phyloP scores from a whole-genome alignment of 441 rosid species.

The Metrosideros polymorpha region DNA sequence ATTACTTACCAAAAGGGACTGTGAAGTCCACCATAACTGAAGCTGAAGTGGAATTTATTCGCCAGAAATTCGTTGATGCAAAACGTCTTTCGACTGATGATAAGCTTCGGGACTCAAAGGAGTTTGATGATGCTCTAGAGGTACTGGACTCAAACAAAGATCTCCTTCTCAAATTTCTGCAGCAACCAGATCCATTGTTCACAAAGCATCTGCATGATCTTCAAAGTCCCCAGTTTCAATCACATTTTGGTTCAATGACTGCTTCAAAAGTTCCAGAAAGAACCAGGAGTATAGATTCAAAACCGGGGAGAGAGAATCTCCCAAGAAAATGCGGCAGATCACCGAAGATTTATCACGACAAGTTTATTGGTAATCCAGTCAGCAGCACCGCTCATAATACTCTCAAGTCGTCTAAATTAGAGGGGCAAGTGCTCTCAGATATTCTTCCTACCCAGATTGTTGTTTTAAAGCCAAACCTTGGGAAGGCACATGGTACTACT shows the following conservation, averaged over 20 bases:
- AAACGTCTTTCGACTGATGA: conserved; percentile 66
- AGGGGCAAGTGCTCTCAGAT: conserved; percentile 27
- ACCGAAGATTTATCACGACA: conserved; percentile 20
- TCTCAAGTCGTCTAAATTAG: conserved; percentile 23
- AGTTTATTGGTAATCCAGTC: conserved; percentile 17
- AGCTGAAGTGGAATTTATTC: conserved; percentile 61
- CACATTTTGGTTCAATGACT: conserved; percentile 30
- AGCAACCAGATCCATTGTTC: conserved; percentile 80
- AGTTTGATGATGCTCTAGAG: conserved; percentile 70
- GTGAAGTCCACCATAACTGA: conserved; percentile 31
- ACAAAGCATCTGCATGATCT: conserved; percentile 77
- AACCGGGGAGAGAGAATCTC: conserved; percentile 25
- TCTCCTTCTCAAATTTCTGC: conserved; percentile 67
- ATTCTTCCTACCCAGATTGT: conserved; percentile 67
- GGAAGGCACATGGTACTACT: conserved; percentile 33
- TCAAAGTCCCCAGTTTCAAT: conserved; percentile 27
- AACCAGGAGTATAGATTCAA: conserved; percentile 15
- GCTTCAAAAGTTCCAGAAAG: conserved; percentile 21
- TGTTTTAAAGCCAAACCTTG: conserved; percentile 81
- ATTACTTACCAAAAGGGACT: conserved; percentile 19
- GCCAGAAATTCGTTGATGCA: conserved; percentile 65
- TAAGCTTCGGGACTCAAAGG: conserved; percentile 59
- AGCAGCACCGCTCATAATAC: conserved; percentile 16
- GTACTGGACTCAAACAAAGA: conserved; percentile 73
- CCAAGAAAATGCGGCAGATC: conserved; percentile 20